Evolutionary conservation across 78 protist species (phyloP).

Genomic region (Corallochytrium limacisporum): DNA sequence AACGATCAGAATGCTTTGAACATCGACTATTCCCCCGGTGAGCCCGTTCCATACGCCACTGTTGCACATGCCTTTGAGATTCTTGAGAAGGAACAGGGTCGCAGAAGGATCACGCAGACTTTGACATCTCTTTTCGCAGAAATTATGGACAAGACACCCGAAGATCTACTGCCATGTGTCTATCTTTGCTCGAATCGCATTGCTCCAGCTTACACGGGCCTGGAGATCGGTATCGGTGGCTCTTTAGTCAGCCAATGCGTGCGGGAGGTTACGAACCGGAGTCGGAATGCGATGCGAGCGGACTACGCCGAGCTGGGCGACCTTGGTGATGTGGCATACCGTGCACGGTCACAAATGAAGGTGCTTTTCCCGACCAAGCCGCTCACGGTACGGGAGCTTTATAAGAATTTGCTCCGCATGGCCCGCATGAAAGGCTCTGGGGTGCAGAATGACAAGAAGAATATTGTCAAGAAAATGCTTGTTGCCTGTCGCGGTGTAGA

Average conservation of each 20-base stretch:
- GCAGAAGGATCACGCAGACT: too few relatives aligned
- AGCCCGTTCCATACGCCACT: too few relatives aligned
- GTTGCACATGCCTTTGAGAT: too few relatives aligned
- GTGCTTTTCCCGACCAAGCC: slow-evolving; percentile 1
- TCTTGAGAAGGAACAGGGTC: too few relatives aligned
- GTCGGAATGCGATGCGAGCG: neutral
- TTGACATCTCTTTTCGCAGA: too few relatives aligned
- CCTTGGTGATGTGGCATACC: neutral
- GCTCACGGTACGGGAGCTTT: slow-evolving; percentile 17
- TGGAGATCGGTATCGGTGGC: neutral
- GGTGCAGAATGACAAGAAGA: neutral
- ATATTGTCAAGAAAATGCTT: neutral
- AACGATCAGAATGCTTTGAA: too few relatives aligned
- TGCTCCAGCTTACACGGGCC: neutral
- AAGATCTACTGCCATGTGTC: neutral
- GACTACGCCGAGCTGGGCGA: neutral
- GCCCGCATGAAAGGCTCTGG: slow-evolving; percentile 4
- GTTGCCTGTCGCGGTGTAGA: neutral
- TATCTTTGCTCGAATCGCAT: neutral
- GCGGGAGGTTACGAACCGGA: neutral
- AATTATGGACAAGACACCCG: too few relatives aligned
- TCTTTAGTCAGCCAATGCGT: neutral
- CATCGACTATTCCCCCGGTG: too few relatives aligned
- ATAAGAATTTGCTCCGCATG: neutral
- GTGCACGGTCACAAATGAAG: neutral